Evolutionary conservation across 495 filamentous ascomycete genomes (phyloP), one percentile per base, ranked within the genome.

Genomic region (Rhypophila decipiens): DNA sequence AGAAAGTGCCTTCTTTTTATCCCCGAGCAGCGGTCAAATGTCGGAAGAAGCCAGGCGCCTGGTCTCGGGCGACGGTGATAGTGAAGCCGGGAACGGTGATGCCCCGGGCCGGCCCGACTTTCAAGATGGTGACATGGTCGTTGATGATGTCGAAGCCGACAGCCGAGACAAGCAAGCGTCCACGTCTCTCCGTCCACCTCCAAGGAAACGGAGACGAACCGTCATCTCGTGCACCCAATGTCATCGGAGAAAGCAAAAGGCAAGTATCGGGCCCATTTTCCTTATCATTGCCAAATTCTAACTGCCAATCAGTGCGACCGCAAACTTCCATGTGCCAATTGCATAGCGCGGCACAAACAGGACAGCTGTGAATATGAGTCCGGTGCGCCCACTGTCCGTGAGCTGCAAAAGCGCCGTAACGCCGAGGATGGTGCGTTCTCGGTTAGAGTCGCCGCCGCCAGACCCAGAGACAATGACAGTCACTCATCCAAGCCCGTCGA

Each of bases 141-240:
- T 5, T n/a, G 40, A 18, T 19, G 39, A 39, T 36, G 19, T n/a
- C 33, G 24, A 33, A 15, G 24, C 24, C 15, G 24, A 44, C 24
- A 12, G 11, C 41, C 15, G 34, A 13, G 5, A 44, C 22, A 27
- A 44, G 5, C 12, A 12, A 13, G 12, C 15, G 29, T n/a, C 31
- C 22, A 27, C 31, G n/a, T 12, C 17, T 1, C 19, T 15, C 20
- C 31, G 31, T 19, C 43, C 43, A 33, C 43, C 43, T 18, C 43
- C 43, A 2, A 64, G 64, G 46, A 83, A 84, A 58, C 74, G 83
- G 46, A 76, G 74, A 46, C 74, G 79, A 34, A 72, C 74, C 31
- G 74, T 82, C 24, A 77, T 82, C 19, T 80, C 75, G 1, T 84
- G 80, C 51, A 79, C 71, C 15, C 79, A 84, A 56, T 84, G 80